Percentiles rank a stretch among this genome's conserved stretches.
These are phyloP conservation scores for Hepatocystis sp. DNA, from an alignment of 169 alveolate species.

Conservation along the genomic window DNA sequence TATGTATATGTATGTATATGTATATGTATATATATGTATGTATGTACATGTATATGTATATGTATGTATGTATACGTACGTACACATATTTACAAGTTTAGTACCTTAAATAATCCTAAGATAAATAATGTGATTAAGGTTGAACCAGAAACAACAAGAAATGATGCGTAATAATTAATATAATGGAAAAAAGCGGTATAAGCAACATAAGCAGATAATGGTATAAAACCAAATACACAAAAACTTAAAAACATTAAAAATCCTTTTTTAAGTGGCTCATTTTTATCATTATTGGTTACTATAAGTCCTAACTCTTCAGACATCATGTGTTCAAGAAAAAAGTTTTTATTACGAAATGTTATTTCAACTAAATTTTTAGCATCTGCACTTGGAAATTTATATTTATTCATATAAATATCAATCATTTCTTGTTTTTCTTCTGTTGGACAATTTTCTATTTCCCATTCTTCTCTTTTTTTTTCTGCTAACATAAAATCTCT, in stretches of 20 bases:
- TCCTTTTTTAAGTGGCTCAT: conserved; percentile 86
- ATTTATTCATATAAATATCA: conserved; percentile 88
- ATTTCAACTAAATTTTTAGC: conserved; percentile 90
- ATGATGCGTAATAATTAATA: conserved; percentile 77
- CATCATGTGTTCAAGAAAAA: conserved; percentile 93
- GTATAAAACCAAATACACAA: conserved; percentile 89
- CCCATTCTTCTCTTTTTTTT: conserved; percentile 82
- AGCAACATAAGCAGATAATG: conserved; percentile 89
- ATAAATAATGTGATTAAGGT: conserved; percentile 83
- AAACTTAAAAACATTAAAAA: conserved; percentile 90
- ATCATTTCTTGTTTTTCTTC: conserved; percentile 91
- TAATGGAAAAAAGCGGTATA: conserved; percentile 58
- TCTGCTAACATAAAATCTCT: conserved; percentile 80
- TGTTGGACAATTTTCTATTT: conserved; percentile 92
- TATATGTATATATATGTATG: too few relatives aligned
- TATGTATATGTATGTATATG: too few relatives aligned
- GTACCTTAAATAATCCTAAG: conserved; percentile 84
- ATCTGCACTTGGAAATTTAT: conserved; percentile 89
- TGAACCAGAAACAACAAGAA: conserved; percentile 82
- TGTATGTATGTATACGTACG: background rate
- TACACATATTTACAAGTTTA: background rate
- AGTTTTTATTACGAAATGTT: conserved; percentile 88
- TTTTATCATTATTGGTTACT: conserved; percentile 81
- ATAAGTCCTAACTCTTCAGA: conserved; percentile 92
- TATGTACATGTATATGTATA: background rate